Evolutionary conservation across 208 protist species (phyloP).

Genomic region (Acanthamoeba divionensis): DNA sequence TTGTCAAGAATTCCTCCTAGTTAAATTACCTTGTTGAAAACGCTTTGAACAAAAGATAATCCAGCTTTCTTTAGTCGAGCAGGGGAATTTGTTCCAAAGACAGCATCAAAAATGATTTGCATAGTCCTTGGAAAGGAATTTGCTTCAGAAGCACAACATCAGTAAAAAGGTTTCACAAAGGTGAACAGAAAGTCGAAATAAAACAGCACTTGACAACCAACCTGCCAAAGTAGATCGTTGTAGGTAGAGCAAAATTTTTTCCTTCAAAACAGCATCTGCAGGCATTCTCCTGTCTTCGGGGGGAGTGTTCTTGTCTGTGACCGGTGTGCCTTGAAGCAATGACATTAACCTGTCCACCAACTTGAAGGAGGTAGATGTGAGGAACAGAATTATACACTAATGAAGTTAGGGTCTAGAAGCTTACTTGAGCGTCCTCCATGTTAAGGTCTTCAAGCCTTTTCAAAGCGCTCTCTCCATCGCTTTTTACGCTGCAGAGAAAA

Average conservation of each 20-base stretch:
- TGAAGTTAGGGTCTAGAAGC: background rate
- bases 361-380: background rate
- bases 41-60: background rate
- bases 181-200: background rate
- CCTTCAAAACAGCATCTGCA: background rate
- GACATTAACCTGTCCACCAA: background rate
- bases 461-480: background rate
- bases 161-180: background rate
- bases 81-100: constrained; percentile 39
- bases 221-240: constrained; percentile 15
- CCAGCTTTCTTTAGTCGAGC: background rate
- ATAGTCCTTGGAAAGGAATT: constrained; percentile 35
- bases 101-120: constrained; percentile 53
- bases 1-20: too few relatives aligned
- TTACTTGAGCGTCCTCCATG: constrained; percentile 14
- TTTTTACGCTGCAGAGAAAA: background rate
- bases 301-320: constrained; percentile 37
- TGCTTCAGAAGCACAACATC: background rate
- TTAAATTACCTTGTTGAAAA: background rate
- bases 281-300: background rate
- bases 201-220: background rate
- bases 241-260: constrained; percentile 43
- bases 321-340: constrained; percentile 45
- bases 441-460: constrained; percentile 46
- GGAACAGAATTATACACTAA: background rate